Evolutionary conservation across 139 green algal genomes (phyloP).

Genomic region (Closterium sp.): DNA sequence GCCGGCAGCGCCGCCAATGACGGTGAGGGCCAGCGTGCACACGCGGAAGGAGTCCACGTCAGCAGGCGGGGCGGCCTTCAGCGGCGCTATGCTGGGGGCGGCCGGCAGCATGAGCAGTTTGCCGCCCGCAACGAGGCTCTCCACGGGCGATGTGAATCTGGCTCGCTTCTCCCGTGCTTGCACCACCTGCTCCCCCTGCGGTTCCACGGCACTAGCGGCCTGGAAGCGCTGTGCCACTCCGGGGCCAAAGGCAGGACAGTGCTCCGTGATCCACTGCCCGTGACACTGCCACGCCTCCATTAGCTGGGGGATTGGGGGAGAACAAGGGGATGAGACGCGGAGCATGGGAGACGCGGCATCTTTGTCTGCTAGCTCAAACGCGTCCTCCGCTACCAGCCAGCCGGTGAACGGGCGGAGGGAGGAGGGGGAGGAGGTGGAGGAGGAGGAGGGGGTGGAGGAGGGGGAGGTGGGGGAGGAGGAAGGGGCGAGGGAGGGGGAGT

Average conservation of each 20-base stretch:
- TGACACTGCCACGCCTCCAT: slow-evolving; percentile 78
- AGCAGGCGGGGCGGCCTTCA: slow-evolving; percentile 19
- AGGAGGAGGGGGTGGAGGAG: not conserved
- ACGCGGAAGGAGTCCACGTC: slow-evolving; percentile 70
- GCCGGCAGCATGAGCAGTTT: slow-evolving; percentile 72
- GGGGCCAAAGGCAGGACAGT: slow-evolving; percentile 72
- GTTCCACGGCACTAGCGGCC: slow-evolving; percentile 54
- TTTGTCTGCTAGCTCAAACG: slow-evolving; percentile 67
- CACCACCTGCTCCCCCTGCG: not conserved
- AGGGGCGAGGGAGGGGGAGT: not conserved
- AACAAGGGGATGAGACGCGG: not conserved
- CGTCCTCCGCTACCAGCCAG: slow-evolving; percentile 73
- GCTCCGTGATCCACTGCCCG: slow-evolving; percentile 67
- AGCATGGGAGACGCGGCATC: slow-evolving; percentile 21
- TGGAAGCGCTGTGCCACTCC: slow-evolving; percentile 79
- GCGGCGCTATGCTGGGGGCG: slow-evolving; percentile 70
- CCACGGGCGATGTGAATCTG: slow-evolving; percentile 60
- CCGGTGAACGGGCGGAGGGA: not conserved
- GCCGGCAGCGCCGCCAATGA: slow-evolving; percentile 73
- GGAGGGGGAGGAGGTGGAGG: not conserved
- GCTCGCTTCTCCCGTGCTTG: not conserved
- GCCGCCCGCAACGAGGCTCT: slow-evolving; percentile 62
- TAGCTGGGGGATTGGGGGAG: not conserved
- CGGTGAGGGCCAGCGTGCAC: slow-evolving; percentile 70
- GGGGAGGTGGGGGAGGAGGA: not conserved